These are phyloP conservation scores for Globisporangium spiculum DNA, from an alignment of 352 stramenopile genomes.

Conservation along the genomic window DNA sequence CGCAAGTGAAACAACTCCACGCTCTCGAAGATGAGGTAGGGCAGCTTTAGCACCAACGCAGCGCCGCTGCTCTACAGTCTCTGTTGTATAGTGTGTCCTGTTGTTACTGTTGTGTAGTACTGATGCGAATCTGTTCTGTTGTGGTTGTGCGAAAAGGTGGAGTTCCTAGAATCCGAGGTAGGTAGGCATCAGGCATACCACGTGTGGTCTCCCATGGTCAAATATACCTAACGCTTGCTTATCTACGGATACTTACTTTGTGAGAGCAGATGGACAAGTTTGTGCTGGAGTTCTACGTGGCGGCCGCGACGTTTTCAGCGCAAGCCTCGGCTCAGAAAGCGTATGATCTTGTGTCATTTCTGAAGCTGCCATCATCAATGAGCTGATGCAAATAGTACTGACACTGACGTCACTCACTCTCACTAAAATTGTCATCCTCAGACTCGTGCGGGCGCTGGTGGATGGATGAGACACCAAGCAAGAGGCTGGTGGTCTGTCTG, in stretches of 20 bases:
- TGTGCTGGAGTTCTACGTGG: conserved; percentile 60
- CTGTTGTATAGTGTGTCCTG: too few species aligned
- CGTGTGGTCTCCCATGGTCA: neutral
- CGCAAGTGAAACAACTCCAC: conserved; percentile 28
- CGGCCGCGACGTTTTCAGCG: conserved; percentile 41
- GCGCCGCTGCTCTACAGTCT: neutral
- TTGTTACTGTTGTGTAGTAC: neutral
- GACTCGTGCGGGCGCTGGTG: conserved; percentile 5
- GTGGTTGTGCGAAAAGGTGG: conserved; percentile 10
- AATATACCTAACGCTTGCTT: neutral
- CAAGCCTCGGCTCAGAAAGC: conserved; percentile 36
- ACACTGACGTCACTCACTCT: neutral
- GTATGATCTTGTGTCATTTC: conserved; percentile 23
- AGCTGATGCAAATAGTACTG: neutral
- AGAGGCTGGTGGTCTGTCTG: neutral
- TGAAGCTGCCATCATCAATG: neutral
- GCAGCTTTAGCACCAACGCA: neutral
- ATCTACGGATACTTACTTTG: neutral
- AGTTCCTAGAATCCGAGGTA: conserved; percentile 28
- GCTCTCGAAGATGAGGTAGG: conserved; percentile 44
- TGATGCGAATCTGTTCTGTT: neutral
- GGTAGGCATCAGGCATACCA: too few species aligned
- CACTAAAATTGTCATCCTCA: neutral
- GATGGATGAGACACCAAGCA: neutral
- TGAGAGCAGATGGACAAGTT: conserved; percentile 49